Conservation (phyloP, 2,329 filamentous ascomycete species). For the Talaromyces sp. region DNA sequence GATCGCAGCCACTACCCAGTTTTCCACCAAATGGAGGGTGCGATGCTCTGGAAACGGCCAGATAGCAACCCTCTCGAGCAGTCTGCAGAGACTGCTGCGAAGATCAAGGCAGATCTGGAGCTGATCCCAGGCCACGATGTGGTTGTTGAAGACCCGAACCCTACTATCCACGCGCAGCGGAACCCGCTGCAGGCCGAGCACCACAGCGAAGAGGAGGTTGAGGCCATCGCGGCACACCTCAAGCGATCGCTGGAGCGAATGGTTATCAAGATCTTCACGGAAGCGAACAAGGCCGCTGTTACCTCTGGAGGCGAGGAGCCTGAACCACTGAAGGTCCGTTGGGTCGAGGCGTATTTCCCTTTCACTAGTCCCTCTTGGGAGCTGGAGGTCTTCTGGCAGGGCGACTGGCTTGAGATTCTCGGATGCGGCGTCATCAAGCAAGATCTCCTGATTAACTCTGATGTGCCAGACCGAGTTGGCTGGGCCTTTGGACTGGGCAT, state of each 20-base stretch:
- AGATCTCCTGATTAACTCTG: constrained; percentile 74
- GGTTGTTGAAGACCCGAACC: constrained; percentile 80
- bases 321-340: constrained; percentile 82
- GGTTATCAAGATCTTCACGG: constrained; percentile 84
- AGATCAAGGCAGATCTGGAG: constrained; percentile 71
- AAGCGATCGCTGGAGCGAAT: constrained; percentile 88
- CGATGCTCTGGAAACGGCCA: constrained; percentile 79
- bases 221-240: constrained; percentile 80
- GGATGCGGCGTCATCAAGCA: constrained; percentile 92
- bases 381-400: constrained; percentile 90
- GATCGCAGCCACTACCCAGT: constrained; percentile 94
- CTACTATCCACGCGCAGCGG: constrained; percentile 71
- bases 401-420: constrained; percentile 93
- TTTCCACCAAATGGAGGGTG: constrained; percentile 99
- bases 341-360: constrained; percentile 97
- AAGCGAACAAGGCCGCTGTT: constrained; percentile 69
- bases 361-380: constrained; percentile 97
- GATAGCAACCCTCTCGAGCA: constrained; percentile 33
- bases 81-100: constrained; percentile 52
- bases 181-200: constrained; percentile 79
- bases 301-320: constrained; percentile 53
- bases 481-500: constrained; percentile 97
- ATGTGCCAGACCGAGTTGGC: constrained; percentile 72
- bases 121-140: constrained; percentile 73
- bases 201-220: constrained; percentile 75